A percentile compares a stretch with the other conserved stretches of the same genome.
Evolutionary conservation across 2,329 filamentous ascomycete genomes (phyloP).

Genomic region (Colletotrichum agaves): DNA sequence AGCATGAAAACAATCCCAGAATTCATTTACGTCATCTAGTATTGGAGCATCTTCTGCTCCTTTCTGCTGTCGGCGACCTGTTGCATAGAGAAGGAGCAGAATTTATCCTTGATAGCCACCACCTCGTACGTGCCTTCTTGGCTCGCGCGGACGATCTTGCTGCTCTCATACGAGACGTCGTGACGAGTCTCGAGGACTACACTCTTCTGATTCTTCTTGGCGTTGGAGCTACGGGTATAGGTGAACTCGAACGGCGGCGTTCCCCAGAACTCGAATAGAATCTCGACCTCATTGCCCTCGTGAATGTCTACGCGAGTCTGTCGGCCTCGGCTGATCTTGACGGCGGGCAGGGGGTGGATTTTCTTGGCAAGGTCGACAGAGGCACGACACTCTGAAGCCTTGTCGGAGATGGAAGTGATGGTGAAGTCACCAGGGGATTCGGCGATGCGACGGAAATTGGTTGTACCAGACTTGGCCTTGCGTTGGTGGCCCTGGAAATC

Average conservation of each 20-base stretch:
- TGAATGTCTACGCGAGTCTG: constrained; percentile 91
- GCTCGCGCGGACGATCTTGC: constrained; percentile 83
- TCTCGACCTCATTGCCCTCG: constrained; percentile 93
- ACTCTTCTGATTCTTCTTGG: constrained; percentile 79
- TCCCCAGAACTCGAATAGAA: constrained; percentile 94
- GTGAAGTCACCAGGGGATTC: constrained; percentile 90
- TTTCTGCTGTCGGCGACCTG: constrained; percentile 61
- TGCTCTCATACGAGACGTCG: constrained; percentile 84
- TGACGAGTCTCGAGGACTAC: constrained; percentile 90
- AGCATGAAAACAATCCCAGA: not conserved
- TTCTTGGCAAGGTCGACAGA: constrained; percentile 80
- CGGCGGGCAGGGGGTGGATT: constrained; percentile 92
- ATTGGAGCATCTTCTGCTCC: constrained; percentile 50
- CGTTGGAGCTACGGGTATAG: constrained; percentile 91
- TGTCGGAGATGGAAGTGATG: constrained; percentile 88
- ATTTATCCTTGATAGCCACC: constrained; percentile 92
- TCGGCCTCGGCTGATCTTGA: constrained; percentile 86
- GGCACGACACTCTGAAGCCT: constrained; percentile 87
- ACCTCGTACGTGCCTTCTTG: constrained; percentile 99
- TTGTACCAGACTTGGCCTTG: constrained; percentile 82
- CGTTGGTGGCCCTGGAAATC: constrained; percentile 82
- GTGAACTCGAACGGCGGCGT: constrained; percentile 98
- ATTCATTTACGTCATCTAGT: constrained; percentile 28
- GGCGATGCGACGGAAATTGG: constrained; percentile 91
- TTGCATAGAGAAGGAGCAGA: constrained; percentile 86